These are phyloP conservation scores for Populus ilicifolia DNA, from an alignment of 345 rosid genomes.

Conservation along the genomic window DNA sequence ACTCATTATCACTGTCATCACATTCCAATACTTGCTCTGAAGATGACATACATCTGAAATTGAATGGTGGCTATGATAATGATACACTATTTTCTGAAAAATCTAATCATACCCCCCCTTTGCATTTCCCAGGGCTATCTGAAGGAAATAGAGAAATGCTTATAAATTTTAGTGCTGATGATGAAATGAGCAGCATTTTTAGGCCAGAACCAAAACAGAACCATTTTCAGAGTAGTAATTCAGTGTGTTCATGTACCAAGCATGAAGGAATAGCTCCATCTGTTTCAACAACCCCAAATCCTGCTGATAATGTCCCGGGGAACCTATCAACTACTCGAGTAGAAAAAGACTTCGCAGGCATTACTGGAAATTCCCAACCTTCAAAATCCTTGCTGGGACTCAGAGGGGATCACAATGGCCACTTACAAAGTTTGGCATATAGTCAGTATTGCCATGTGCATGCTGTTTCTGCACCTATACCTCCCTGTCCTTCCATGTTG, in stretches of 20 bases:
- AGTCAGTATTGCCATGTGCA: conserved; percentile 12
- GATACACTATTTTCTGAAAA: conserved; percentile 2
- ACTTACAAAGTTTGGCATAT: conserved; percentile 13
- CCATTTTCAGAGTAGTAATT: conserved; percentile 1
- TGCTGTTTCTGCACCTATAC: background rate
- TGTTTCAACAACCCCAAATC: background rate
- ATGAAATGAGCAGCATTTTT: background rate
- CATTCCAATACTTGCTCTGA: conserved; percentile 10
- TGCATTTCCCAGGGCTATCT: background rate
- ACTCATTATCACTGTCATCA: conserved; percentile 1
- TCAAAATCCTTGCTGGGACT: conserved; percentile 26
- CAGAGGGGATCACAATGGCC: conserved; percentile 23
- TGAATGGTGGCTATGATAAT: background rate
- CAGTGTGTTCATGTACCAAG: conserved; percentile 7
- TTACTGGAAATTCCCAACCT: conserved; percentile 9
- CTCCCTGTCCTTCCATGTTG: conserved; percentile 4
- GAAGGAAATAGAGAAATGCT: conserved; percentile 8
- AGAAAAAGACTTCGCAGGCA: conserved; percentile 11
- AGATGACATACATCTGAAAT: conserved; percentile 7
- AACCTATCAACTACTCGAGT: conserved; percentile 2
- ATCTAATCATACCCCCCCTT: background rate
- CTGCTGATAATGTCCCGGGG: background rate
- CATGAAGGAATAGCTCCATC: conserved; percentile 5
- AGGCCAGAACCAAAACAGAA: conserved; percentile 16
- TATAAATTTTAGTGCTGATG: background rate